These are phyloP conservation scores for Cryphonectria japonica DNA, from an alignment of 2,329 filamentous ascomycete genomes.

Conservation along the genomic window DNA sequence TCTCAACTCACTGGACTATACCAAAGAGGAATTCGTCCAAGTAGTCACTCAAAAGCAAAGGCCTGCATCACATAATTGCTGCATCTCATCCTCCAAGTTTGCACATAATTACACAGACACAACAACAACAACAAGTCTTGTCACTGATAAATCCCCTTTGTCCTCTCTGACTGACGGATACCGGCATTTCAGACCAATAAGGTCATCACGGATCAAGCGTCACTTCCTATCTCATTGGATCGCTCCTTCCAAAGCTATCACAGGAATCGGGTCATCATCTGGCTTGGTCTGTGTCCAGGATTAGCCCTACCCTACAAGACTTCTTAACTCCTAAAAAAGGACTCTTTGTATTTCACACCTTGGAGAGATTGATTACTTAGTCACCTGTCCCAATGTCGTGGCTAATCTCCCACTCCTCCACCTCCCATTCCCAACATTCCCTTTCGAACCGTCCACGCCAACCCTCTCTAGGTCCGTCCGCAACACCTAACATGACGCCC, in stretches of 20 bases:
- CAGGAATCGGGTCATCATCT: not conserved
- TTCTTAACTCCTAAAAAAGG: no score
- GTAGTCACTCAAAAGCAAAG: not conserved
- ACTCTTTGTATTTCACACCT: not conserved
- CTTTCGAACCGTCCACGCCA: not conserved
- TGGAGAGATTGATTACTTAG: not conserved
- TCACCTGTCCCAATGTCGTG: constrained; percentile 18
- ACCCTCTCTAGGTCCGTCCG: not conserved
- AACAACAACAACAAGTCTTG: not conserved
- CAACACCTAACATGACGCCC: constrained; percentile 18
- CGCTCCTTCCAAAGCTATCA: not conserved
- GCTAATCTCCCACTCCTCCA: constrained; percentile 22
- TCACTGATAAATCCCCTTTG: not conserved
- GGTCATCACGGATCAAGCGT: not conserved
- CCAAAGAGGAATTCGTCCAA: not conserved
- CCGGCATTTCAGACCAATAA: not conserved
- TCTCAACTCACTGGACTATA: not conserved
- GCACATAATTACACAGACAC: not conserved
- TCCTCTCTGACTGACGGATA: not conserved
- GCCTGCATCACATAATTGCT: not conserved
- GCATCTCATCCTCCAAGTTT: no score
- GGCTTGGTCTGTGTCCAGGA: no score
- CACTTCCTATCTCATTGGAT: not conserved
- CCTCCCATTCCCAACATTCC: constrained; percentile 20
- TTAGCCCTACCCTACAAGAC: no score